phyloP scores from a whole-genome alignment of 208 protist species.

The Lotmaria passim region DNA sequence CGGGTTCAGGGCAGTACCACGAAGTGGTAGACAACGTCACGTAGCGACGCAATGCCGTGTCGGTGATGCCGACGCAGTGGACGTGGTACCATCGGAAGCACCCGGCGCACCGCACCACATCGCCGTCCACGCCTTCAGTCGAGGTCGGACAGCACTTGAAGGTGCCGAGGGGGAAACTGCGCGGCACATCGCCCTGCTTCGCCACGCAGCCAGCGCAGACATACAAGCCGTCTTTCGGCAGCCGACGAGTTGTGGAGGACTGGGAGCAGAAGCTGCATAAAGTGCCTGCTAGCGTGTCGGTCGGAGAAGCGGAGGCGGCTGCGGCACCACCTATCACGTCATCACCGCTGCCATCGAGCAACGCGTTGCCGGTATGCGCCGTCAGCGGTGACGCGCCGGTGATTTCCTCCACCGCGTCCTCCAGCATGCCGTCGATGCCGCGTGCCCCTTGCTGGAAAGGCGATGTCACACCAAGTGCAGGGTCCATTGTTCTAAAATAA shows the following conservation, averaged over 20 bases:
- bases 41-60: slow-evolving; percentile 59
- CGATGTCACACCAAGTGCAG: slow-evolving; percentile 68
- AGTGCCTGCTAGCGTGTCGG: slow-evolving; percentile 16
- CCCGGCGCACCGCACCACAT: slow-evolving; percentile 71
- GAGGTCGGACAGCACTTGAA: slow-evolving; percentile 87
- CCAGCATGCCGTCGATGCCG: slow-evolving; percentile 54
- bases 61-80: slow-evolving; percentile 66
- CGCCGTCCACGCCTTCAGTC: slow-evolving; percentile 57
- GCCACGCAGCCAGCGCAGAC: slow-evolving; percentile 57
- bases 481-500: slow-evolving; percentile 60
- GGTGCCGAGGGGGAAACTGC: slow-evolving; percentile 66
- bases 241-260: slow-evolving; percentile 33
- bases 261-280: slow-evolving; percentile 54
- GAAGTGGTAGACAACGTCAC: slow-evolving; percentile 75
- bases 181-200: slow-evolving; percentile 24
- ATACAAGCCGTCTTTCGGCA: slow-evolving; percentile 75
- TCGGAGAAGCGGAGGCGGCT: slow-evolving; percentile 4
- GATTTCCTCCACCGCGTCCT: slow-evolving; percentile 57
- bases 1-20: slow-evolving; percentile 85
- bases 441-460: slow-evolving; percentile 67
- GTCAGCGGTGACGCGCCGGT: slow-evolving; percentile 19
- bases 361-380: background rate
- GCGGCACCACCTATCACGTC: background rate
- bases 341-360: too few species aligned
- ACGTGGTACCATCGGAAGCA: slow-evolving; percentile 85